Base-by-base conservation (phyloP, 805 yeast genomes). In the Starmerella etchellsii region DNA sequence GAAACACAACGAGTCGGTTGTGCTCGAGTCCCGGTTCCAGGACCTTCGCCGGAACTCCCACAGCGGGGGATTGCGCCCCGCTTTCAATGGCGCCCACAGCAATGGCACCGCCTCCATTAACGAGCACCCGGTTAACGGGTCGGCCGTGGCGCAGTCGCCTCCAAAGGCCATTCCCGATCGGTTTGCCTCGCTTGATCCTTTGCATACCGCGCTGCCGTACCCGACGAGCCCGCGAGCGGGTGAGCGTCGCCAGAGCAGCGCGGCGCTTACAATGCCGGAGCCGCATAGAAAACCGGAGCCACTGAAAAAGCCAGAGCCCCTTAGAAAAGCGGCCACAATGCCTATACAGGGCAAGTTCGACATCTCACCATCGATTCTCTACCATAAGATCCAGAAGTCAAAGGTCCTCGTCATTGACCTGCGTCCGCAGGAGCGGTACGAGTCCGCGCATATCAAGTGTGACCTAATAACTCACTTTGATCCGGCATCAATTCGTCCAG, bases 381-480 rank as follows among this genome's bases (percentile, higher is more conserved):
- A 27, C 25, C 43, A 34, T 31, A 49, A 33, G 20, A 30, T 39
- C 14, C 31, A 34, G 11, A 44, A 34, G n/a, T 42, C 50, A 11
- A 37, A 33, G 20, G 48, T 79, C 0, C 63, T 87, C n/a, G 46
- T 87, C 10, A 68, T 88, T 6, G 97, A 88, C 56, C 69, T 76
- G 31, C 65, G 96, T 49, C 63, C 77, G 15, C 64, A 77, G 30
- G 64, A 63, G 16, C 76, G 73, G 28, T 85, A 70, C 54, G 70
- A 73, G 35, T 62, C 64, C 32, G 70, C 72, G 36, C 95, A 84
- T 57, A 74, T 87, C 19, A 63, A 69, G 11, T 62, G 73, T 21
- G 60, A 63, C 2, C 72, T 79, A 40, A 58, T 80, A 8, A 68
- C 82, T 10, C 81, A 87, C 54, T 69, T 87, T 16, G 94, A 83